Evolutionary conservation across 345 rosid species (phyloP).

Genomic region (Firmiana major): DNA sequence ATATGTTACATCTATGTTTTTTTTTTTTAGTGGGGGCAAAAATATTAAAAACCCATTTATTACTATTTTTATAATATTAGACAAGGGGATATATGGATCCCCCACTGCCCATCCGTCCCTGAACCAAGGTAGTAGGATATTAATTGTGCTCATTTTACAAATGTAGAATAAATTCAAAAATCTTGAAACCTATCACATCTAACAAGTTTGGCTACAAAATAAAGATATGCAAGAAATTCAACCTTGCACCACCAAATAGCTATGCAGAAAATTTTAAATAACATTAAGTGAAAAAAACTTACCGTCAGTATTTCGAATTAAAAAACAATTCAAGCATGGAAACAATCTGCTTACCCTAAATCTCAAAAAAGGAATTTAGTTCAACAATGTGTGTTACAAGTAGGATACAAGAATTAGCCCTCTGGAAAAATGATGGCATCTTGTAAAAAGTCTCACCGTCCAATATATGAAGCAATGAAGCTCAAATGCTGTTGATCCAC

Average conservation of each 20-base stretch:
- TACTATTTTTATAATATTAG: no score
- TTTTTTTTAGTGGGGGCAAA: no score
- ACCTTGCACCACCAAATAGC: conserved; percentile 5
- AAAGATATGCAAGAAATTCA: conserved; percentile 19
- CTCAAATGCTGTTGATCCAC: conserved; percentile 89
- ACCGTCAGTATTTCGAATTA: conserved; percentile 74
- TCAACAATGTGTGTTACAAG: conserved; percentile 1
- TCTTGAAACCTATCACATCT: conserved; percentile 44
- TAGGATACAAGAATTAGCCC: conserved; percentile 4
- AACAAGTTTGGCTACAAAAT: conserved; percentile 51
- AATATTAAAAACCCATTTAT: conserved; percentile 83
- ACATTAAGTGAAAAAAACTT: conserved; percentile 10
- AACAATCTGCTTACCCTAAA: conserved; percentile 67
- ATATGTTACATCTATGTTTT: no score
- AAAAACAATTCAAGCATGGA: conserved; percentile 75
- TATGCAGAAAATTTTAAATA: not conserved
- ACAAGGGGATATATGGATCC: conserved; percentile 81
- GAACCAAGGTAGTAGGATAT: conserved; percentile 6
- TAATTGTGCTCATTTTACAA: not conserved
- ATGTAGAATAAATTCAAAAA: not conserved
- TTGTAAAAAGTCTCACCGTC: conserved; percentile 50
- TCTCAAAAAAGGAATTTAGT: conserved; percentile 15
- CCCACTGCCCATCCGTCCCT: no score
- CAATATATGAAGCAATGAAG: conserved; percentile 73
- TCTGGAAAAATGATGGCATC: not conserved